These are phyloP conservation scores for Musa balbisiana DNA, from an alignment of 202 grass and related monocot species.

Conservation along the genomic window DNA sequence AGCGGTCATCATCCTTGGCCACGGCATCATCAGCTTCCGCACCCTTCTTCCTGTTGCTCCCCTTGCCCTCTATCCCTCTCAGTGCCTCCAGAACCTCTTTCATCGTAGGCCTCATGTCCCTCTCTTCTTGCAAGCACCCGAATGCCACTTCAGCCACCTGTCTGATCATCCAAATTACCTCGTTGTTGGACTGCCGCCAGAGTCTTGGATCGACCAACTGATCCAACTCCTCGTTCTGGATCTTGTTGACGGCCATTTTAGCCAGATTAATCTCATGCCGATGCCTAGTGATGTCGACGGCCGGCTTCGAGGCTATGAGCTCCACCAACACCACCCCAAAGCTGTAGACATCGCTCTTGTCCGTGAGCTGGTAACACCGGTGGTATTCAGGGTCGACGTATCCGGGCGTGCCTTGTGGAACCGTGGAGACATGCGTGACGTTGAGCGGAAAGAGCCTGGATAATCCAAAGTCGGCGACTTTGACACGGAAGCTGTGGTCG, in stretches of 20 bases:
- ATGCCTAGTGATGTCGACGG: conserved; percentile 36
- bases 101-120: conserved; percentile 48
- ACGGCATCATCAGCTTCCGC: not conserved
- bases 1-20: not conserved
- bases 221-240: conserved; percentile 32
- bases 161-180: conserved; percentile 29
- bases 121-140: conserved; percentile 48
- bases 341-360: conserved; percentile 30
- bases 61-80: conserved; percentile 2
- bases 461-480: conserved; percentile 62
- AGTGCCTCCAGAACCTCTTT: conserved; percentile 31
- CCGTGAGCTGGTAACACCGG: conserved; percentile 50
- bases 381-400: conserved; percentile 60
- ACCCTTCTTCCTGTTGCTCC: not conserved
- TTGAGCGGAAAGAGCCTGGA: conserved; percentile 41
- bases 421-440: conserved; percentile 48
- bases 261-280: conserved; percentile 40
- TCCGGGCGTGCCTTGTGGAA: conserved; percentile 54
- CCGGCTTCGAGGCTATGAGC: conserved; percentile 40
- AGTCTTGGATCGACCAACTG: conserved; percentile 39
- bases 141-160: conserved; percentile 46
- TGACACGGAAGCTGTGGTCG: conserved; percentile 45
- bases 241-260: conserved; percentile 43
- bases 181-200: conserved; percentile 13
- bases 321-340: conserved; percentile 25